Evolutionary conservation across 495 filamentous ascomycete genomes (phyloP).

Genomic region (Bathelium albidoporum): DNA sequence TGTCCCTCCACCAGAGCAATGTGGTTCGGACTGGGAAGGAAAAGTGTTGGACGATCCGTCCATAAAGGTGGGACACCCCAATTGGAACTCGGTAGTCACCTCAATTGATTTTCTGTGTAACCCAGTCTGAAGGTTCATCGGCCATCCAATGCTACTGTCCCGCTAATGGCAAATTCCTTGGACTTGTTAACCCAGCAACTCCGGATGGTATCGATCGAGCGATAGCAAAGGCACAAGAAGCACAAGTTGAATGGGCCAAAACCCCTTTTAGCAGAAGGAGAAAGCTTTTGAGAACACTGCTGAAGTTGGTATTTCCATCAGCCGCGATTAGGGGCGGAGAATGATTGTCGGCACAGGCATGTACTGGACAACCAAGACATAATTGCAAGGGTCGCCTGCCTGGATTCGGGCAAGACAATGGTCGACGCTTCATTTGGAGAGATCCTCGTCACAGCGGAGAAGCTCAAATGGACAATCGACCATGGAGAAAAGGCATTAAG

Average conservation of each 20-base stretch:
- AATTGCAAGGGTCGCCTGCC: conserved; percentile 75
- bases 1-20: conserved; percentile 49
- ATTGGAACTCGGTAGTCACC: neutral
- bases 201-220: conserved; percentile 70
- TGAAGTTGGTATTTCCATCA: conserved; percentile 46
- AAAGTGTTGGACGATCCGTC: conserved; percentile 51
- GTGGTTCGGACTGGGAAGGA: conserved; percentile 42
- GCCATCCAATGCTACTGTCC: conserved; percentile 82
- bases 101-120: conserved; percentile 8
- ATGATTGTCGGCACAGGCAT: conserved; percentile 36
- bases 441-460: conserved; percentile 86
- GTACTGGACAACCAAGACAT: conserved; percentile 83
- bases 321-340: neutral
- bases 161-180: conserved; percentile 75
- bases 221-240: conserved; percentile 58
- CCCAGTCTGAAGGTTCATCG: conserved; percentile 41
- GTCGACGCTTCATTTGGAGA: conserved; percentile 89
- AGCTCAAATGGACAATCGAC: conserved; percentile 85
- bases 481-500: conserved; percentile 78
- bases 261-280: conserved; percentile 71
- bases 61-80: conserved; percentile 30
- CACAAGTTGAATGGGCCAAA: conserved; percentile 70
- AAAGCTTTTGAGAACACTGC: conserved; percentile 68
- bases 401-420: conserved; percentile 96
- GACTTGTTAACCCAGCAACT: conserved; percentile 67